These are phyloP conservation scores for Candida buenavistaensis DNA, from an alignment of 1,139 yeast genomes.

Conservation along the genomic window DNA sequence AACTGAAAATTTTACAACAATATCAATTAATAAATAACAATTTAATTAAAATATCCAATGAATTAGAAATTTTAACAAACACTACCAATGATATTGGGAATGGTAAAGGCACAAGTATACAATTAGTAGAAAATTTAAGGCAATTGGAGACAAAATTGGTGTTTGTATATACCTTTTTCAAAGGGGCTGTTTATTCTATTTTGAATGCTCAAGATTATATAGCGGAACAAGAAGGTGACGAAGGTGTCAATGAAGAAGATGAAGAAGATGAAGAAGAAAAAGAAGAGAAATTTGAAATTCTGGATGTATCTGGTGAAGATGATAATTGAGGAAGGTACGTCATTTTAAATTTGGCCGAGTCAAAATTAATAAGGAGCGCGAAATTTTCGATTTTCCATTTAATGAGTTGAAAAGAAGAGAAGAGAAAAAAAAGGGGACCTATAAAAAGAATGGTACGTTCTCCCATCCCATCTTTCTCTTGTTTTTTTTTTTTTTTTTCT, in stretches of 20 bases:
- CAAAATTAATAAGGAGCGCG: too few relatives aligned
- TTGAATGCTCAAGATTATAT: conserved; percentile 20
- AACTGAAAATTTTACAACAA: conserved; percentile 7
- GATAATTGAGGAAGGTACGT: neutral
- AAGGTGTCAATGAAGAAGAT: conserved; percentile 9
- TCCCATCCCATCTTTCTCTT: neutral
- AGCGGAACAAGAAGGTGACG: conserved; percentile 12
- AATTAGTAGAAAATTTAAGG: conserved; percentile 50
- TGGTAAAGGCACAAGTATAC: conserved; percentile 19
- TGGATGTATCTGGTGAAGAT: conserved; percentile 5
- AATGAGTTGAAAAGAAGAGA: too few relatives aligned
- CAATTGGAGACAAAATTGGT: conserved; percentile 65
- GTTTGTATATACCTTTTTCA: conserved; percentile 62
- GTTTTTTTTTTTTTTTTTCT: neutral
- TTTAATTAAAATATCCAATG: conserved; percentile 32
- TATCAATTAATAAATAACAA: conserved; percentile 10
- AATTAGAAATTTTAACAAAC: conserved; percentile 30
- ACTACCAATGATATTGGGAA: conserved; percentile 8
- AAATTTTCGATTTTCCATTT: too few relatives aligned
- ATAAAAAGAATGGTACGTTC: too few relatives aligned
- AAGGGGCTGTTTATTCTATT: conserved; percentile 66
- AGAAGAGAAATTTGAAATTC: conserved; percentile 2
- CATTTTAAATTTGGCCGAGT: neutral
- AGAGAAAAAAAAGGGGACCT: too few relatives aligned
- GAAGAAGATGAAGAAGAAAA: conserved; percentile 7